Conservation (phyloP, 1,139 yeast genomes). For the Candida neerlandica region DNA sequence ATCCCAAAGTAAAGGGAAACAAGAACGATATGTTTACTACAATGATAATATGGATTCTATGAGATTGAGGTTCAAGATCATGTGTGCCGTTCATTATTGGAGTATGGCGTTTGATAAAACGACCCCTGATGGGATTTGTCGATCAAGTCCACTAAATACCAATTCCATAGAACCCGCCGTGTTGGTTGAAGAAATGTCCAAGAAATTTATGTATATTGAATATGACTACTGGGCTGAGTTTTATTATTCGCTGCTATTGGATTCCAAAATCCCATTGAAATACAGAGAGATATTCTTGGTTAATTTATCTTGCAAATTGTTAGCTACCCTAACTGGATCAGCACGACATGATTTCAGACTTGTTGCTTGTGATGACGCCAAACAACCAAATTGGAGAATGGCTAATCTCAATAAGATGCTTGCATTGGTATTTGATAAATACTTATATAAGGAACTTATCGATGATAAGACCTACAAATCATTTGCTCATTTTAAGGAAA, state of each 20-base stretch:
- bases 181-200: slow-evolving; percentile 12
- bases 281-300: slow-evolving; percentile 13
- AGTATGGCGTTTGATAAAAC: slow-evolving; percentile 19
- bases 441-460: slow-evolving; percentile 20
- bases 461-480: slow-evolving; percentile 25
- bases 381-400: slow-evolving; percentile 5
- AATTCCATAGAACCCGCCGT: slow-evolving; percentile 6
- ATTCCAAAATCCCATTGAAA: slow-evolving; percentile 6
- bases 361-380: neutral
- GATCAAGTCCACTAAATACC: neutral
- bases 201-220: slow-evolving; percentile 13
- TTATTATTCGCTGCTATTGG: slow-evolving; percentile 9
- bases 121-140: slow-evolving; percentile 11
- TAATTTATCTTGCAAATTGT: slow-evolving; percentile 11
- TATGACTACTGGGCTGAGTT: slow-evolving; percentile 16
- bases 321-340: slow-evolving; percentile 14
- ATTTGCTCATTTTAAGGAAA: slow-evolving; percentile 21
- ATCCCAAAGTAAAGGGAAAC: neutral
- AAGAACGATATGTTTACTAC: slow-evolving; percentile 12
- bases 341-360: slow-evolving; percentile 5
- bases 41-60: slow-evolving; percentile 33
- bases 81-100: slow-evolving; percentile 24
- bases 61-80: slow-evolving; percentile 28
- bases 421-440: slow-evolving; percentile 14
- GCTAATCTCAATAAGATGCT: slow-evolving; percentile 10